These are phyloP conservation scores for Ogataea methanolica DNA, from an alignment of 805 yeast genomes.

Conservation along the genomic window DNA sequence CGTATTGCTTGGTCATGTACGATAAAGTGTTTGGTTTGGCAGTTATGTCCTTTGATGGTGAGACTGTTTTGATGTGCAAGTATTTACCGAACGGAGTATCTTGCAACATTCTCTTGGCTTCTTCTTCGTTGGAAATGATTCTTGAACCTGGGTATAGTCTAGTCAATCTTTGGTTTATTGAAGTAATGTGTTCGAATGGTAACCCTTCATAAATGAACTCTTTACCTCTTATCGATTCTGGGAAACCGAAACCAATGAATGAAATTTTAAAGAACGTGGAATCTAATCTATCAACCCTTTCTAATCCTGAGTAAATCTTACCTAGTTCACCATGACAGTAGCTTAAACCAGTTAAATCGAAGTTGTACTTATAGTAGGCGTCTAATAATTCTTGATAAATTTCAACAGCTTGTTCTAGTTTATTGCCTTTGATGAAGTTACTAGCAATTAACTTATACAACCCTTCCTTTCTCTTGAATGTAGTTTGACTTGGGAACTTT, in stretches of 20 bases:
- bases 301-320: conserved; percentile 61
- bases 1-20: conserved; percentile 65
- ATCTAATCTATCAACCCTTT: conserved; percentile 63
- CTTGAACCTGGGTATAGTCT: conserved; percentile 79
- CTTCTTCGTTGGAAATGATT: conserved; percentile 51
- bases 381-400: conserved; percentile 72
- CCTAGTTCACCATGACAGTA: conserved; percentile 65
- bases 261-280: conserved; percentile 78
- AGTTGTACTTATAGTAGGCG: conserved; percentile 67
- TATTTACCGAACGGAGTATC: conserved; percentile 65
- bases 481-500: conserved; percentile 71
- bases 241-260: conserved; percentile 83
- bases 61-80: conserved; percentile 67
- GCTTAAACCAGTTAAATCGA: conserved; percentile 72
- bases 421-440: conserved; percentile 64
- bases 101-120: conserved; percentile 46
- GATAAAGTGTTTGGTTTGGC: conserved; percentile 37
- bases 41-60: conserved; percentile 49
- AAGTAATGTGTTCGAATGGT: conserved; percentile 82
- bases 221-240: conserved; percentile 66
- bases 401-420: conserved; percentile 76
- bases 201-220: conserved; percentile 80
- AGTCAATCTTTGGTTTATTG: conserved; percentile 72
- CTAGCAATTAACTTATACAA: conserved; percentile 66
- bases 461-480: conserved; percentile 76